A percentile compares a stretch with the other conserved stretches of the same genome.
Evolutionary conservation across 768 basidiomycete genomes (phyloP).

Genomic region (Trichaptum fuscoviolaceum): DNA sequence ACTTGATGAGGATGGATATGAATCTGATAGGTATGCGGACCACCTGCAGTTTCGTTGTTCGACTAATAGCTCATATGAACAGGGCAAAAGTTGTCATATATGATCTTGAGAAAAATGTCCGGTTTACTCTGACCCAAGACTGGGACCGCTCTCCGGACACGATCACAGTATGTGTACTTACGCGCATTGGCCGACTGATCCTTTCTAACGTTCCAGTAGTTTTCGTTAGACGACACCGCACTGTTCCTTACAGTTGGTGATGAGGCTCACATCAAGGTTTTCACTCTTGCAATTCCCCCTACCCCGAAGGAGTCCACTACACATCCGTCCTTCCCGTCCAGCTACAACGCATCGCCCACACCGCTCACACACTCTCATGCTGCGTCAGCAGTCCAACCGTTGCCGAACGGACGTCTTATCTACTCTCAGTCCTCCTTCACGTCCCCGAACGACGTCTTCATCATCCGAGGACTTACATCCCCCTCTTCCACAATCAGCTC

Average conservation of each 20-base stretch:
- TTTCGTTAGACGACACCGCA: constrained; percentile 63
- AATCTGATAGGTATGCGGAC: constrained; percentile 63
- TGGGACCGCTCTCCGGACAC: constrained; percentile 82
- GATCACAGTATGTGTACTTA: constrained; percentile 42
- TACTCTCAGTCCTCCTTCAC: constrained; percentile 72
- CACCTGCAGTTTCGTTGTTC: not conserved
- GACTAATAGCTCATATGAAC: constrained; percentile 7
- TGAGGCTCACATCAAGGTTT: constrained; percentile 70
- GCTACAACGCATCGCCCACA: constrained; percentile 45
- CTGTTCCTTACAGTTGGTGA: constrained; percentile 78
- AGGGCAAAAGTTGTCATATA: constrained; percentile 78
- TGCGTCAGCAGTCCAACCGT: constrained; percentile 55
- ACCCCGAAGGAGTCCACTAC: constrained; percentile 53
- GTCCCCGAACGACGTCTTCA: constrained; percentile 73
- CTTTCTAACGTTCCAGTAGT: constrained; percentile 37
- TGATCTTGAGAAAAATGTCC: constrained; percentile 60
- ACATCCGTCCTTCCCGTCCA: constrained; percentile 34
- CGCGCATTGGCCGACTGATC: not conserved
- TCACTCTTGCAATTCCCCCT: constrained; percentile 58
- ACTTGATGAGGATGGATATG: constrained; percentile 82
- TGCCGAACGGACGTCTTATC: constrained; percentile 57
- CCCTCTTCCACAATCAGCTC: not conserved
- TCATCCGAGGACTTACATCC: constrained; percentile 42
- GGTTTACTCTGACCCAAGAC: constrained; percentile 67
- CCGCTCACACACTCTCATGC: constrained; percentile 54